Base-by-base conservation (phyloP, 257 asterid genomes). In the Cynanchum wilfordii region DNA sequence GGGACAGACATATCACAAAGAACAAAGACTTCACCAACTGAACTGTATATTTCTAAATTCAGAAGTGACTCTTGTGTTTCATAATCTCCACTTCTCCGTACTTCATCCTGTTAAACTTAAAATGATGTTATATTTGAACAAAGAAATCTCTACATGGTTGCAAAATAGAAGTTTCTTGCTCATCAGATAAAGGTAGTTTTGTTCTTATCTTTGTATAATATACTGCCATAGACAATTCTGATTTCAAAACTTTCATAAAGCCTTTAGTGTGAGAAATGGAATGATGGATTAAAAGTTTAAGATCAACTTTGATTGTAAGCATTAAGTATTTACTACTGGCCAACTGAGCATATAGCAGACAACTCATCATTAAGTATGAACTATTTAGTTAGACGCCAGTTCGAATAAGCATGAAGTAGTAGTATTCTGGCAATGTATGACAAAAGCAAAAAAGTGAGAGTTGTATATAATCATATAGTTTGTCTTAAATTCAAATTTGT, bases 1-100 rank as follows among this genome's bases (percentile, higher is more conserved):
- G 84, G 86, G 38, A 82, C 86, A 2, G 90, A 89, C 38, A 86
- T 81, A 71, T 86, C 70, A 55, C 96, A 88, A 57, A 90, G 80
- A 40, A 83, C 86, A 29, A 86, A 87, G 59, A 88, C 74, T 27
- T 85, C 92, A 44, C 90, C 94, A 60, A 89, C 20, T 30, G 86
- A 75, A 60, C 80, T 81, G 78, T 84, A 10, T 27, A 81, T 73
- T 40, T 79, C 87, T 56, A 74, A 73, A 51, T 44, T 56, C 19
- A 78, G 73, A 73, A 71, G 71, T 24, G 87, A 73, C 60, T 67
- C 84, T 67, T 80, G 82, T 9, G 66, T 45, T 77, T 52, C 75
- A 58, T 42, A 47, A n/a, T 84, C 94, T 78, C 82, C 87, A 22
- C 24, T 66, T 52, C 74, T 84, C 76, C 82, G 67, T 7, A 80